Percentiles rank a stretch among this genome's conserved stretches.
Conservation (phyloP, 495 filamentous ascomycete species). For the Parathielavia hyrcaniae region DNA sequence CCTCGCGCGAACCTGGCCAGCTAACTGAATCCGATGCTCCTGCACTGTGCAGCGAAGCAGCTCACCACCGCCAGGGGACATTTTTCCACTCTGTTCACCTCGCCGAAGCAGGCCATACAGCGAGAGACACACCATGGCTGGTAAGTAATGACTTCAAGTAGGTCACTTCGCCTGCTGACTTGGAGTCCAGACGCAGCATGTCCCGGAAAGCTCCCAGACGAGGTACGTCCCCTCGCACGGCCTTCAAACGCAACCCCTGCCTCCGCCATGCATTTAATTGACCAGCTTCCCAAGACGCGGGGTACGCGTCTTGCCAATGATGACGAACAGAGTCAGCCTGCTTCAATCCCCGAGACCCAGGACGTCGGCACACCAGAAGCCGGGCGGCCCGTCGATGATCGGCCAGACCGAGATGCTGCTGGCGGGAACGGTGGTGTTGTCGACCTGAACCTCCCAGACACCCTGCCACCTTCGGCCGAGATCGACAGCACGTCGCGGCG, state of each 20-base stretch:
- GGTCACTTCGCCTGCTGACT: neutral
- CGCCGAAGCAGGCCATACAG: constrained; percentile 8
- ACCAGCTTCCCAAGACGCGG: constrained; percentile 25
- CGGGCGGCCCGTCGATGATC: neutral
- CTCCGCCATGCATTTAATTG: constrained; percentile 26
- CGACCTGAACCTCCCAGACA: constrained; percentile 5
- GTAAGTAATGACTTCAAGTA: neutral
- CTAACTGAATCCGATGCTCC: constrained; percentile 10
- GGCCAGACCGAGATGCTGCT: neutral
- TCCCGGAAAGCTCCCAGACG: neutral
- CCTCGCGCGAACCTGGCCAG: neutral
- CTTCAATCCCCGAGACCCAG: constrained; percentile 13
- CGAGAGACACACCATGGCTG: neutral
- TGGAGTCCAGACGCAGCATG: neutral
- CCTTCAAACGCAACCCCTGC: constrained; percentile 14
- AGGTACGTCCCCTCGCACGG: constrained; percentile 15
- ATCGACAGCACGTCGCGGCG: constrained; percentile 2
- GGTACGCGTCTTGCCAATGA: constrained; percentile 16
- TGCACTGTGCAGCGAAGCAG: constrained; percentile 26
- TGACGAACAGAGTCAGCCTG: constrained; percentile 1
- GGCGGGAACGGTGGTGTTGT: neutral
- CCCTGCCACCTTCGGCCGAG: constrained; percentile 2
- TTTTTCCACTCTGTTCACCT: constrained; percentile 3
- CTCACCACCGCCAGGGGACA: constrained; percentile 22
- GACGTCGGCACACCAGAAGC: neutral